Base-by-base conservation (phyloP, 2,329 filamentous ascomycete species). In the Arthroderma sp. region DNA sequence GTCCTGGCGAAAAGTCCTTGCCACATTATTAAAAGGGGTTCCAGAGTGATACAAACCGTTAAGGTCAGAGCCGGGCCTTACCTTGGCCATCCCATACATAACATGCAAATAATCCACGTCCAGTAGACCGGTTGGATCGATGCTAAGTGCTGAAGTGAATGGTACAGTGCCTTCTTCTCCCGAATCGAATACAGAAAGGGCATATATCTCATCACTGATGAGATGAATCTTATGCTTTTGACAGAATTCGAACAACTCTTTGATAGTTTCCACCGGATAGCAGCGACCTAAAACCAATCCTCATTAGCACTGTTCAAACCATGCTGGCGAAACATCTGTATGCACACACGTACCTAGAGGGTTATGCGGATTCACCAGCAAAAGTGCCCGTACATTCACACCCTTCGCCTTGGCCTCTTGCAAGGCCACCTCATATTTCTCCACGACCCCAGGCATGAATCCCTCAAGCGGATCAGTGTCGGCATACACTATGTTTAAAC, bases 141-240 rank as follows among this genome's bases (percentile, higher is more conserved):
- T 66, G 0, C 69, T 62, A 2, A 74, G 57, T 0, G 60, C 57
- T 0, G 72, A 75, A 6, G 63, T 62, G 47, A 77, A 77, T 0
- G 60, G 54, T 45, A 50, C 58, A 32, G 29, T 59, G 47, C 68
- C 74, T 1, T 48, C 53, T 42, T 57, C 65, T 47, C 39, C 72
- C 1, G 57, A 52, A 5, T 63, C 47, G 55, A 67, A 78, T 1
- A 70, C 59, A 0, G 74, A 76, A 4, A 74, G 53, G 1, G 73
- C 75, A 52, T 78, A 78, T 34, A 79, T 71, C 53, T 79, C 75
- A 53, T 79, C 75, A 50, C 67, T 70, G 55, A 78, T 66, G 33
- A 78, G 58, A 50, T 78, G 73, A 7, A 77, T 59, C 1, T 58
- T 48, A 48, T 75, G 56, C 38, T 61, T 63, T 33, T 70, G 57